Conservation (phyloP, 2,329 filamentous ascomycete genomes). For the Fusarium nanum region DNA sequence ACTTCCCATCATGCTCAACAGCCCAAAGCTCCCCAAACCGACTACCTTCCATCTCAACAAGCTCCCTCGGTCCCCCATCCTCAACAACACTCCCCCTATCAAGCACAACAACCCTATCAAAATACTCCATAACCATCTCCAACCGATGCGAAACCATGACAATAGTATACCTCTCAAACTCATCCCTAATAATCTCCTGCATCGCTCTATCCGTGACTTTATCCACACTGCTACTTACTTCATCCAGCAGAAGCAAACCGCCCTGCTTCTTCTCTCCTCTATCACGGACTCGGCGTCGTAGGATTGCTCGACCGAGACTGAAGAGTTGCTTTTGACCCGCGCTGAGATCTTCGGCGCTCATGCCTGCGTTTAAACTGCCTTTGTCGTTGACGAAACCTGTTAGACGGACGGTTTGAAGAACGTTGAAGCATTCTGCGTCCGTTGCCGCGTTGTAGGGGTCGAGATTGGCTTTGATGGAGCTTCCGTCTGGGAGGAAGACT, state of each 20-base stretch:
- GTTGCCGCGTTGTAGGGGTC: conserved; percentile 54
- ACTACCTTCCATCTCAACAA: conserved; percentile 43
- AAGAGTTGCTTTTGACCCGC: conserved; percentile 74
- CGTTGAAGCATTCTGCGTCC: conserved; percentile 49
- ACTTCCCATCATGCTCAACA: conserved; percentile 35
- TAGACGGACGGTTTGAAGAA: conserved; percentile 53
- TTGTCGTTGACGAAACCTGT: conserved; percentile 48
- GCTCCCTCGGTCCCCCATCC: conserved; percentile 40
- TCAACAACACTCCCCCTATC: conserved; percentile 62
- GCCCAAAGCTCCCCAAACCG: conserved; percentile 51
- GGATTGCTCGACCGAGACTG: conserved; percentile 68
- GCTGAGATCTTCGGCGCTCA: conserved; percentile 63
- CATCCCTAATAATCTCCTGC: conserved; percentile 54
- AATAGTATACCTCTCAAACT: conserved; percentile 64
- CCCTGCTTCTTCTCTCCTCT: conserved; percentile 35
- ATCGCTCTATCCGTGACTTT: conserved; percentile 55
- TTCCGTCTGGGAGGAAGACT: conserved; percentile 61
- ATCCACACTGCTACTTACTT: conserved; percentile 58
- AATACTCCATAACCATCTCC: conserved; percentile 64
- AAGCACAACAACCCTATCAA: conserved; percentile 62
- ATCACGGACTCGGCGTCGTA: conserved; percentile 52
- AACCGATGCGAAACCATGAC: conserved; percentile 60
- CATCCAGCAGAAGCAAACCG: conserved; percentile 55
- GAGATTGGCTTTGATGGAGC: conserved; percentile 56
- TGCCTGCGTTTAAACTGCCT: conserved; percentile 51